Base-by-base conservation (phyloP, 2,329 filamentous ascomycete species). In the Mycosphaerelloides madeirae region DNA sequence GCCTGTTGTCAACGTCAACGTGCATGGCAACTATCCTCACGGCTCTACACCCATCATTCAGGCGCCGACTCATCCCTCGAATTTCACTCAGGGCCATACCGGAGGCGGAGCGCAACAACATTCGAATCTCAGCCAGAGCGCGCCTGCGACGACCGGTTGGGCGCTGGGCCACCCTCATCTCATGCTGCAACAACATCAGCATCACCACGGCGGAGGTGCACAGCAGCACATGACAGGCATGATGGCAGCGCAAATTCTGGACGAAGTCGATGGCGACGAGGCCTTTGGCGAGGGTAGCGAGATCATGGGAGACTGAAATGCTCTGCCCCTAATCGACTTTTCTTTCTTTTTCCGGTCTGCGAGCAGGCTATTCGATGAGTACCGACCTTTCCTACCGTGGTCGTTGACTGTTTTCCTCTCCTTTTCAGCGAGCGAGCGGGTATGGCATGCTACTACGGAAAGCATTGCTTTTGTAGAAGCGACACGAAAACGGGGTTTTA, bases 211-310 rank as follows among this genome's bases (percentile, higher is more conserved):
- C 35, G 50, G 53, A 31, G 50, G 53, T 11, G 60, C 60, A 14
- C 61, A 64, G 47, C 60, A 65, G 39, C 62, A 66, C 31, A 63
- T 60, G 15, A 63, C 61, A 13, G 63, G 61, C 32, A 65, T 66
- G 64, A 63, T 66, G 58, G 59, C 60, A 9, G 62, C 63, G 2
- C 55, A 61, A 3, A 65, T 61, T 5, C 64, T 73, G 37, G 62
- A 65, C 31, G 64, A 65, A 36, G 54, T 60, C 15, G 69, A 73
- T 20, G 62, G 58, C 32, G 62, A 70, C 36, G 69, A 72, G 29
- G 66, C 67, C 22, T 71, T 70, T 50, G 68, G 68, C 8, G 68
- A 72, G 33, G 68, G 64, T 18, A 72, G 69, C 49, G 70, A 73
- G 57, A 63, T 71, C 45, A 62, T 71, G 62, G 66, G 52, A n/a